Conservation (phyloP, 768 basidiomycete species). For the Russula sp. region DNA sequence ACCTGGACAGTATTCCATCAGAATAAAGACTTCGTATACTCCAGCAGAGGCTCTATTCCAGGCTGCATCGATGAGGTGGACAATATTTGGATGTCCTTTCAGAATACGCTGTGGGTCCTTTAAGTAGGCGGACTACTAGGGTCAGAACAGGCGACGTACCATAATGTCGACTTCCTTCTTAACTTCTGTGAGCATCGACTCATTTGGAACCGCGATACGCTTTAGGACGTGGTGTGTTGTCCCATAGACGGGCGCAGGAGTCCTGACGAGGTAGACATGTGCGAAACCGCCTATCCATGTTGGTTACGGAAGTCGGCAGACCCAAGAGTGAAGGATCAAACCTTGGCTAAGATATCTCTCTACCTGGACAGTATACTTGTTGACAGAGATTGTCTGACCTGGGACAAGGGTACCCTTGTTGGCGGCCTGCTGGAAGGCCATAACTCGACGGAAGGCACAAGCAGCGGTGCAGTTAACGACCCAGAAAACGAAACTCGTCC, state of each 20-base stretch:
- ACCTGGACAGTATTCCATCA: conserved; percentile 98
- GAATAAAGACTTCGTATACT: conserved; percentile 91
- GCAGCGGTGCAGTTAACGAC: neutral
- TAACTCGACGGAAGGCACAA: conserved; percentile 20
- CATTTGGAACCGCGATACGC: conserved; percentile 87
- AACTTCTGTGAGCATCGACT: conserved; percentile 85
- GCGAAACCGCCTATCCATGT: conserved; percentile 80
- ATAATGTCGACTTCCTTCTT: conserved; percentile 98
- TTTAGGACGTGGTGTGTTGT: conserved; percentile 96
- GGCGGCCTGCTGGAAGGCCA: conserved; percentile 45
- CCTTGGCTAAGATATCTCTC: conserved; percentile 96
- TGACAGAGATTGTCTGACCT: conserved; percentile 85
- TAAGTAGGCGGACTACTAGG: conserved; percentile 6
- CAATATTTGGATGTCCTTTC: conserved; percentile 91
- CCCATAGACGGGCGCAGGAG: conserved; percentile 78
- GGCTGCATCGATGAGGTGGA: conserved; percentile 92
- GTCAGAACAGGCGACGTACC: conserved; percentile 45
- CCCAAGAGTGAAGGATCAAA: conserved; percentile 28
- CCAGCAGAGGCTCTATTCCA: conserved; percentile 81
- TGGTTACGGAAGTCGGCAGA: conserved; percentile 7
- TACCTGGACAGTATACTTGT: conserved; percentile 84
- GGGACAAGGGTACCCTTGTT: conserved; percentile 66
- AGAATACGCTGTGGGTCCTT: conserved; percentile 58
- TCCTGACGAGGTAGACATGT: conserved; percentile 92
- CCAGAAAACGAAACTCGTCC: neutral